Conservation (phyloP, 2,329 filamentous ascomycete genomes). For the Aspergillus sp. region DNA sequence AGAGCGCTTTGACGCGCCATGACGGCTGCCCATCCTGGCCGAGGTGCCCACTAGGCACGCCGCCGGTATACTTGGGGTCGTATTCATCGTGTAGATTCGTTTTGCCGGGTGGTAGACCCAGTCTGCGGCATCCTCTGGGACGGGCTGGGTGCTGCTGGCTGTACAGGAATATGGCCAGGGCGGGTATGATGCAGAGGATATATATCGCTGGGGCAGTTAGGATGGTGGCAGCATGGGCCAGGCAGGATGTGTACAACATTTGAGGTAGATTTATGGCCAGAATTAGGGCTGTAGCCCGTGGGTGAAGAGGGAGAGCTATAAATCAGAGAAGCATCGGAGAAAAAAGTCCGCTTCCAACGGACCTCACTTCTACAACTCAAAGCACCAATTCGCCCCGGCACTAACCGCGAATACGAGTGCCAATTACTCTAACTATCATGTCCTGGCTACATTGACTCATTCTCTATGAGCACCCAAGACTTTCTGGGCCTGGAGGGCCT, state of each 20-base stretch:
- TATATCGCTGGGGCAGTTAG: not conserved
- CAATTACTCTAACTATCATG: not conserved
- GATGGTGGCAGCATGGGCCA: not conserved
- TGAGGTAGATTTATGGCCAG: too few relatives aligned
- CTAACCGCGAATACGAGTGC: not conserved
- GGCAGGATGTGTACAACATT: not conserved
- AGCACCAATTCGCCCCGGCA: not conserved
- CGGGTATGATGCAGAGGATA: constrained; percentile 1
- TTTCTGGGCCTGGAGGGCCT: constrained; percentile 24
- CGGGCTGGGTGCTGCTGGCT: constrained; percentile 2
- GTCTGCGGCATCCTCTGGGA: constrained; percentile 43
- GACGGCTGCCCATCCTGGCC: constrained; percentile 27
- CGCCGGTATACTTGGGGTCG: constrained; percentile 40
- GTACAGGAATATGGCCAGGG: constrained; percentile 6
- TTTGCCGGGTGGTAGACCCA: constrained; percentile 37
- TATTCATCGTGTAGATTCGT: constrained; percentile 51
- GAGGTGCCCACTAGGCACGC: constrained; percentile 17
- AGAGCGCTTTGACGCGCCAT: constrained; percentile 57
- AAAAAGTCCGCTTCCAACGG: too few relatives aligned
- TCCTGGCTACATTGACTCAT: not conserved
- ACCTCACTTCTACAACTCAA: not conserved
- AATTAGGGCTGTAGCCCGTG: not conserved
- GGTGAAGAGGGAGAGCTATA: not conserved
- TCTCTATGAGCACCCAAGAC: constrained; percentile 22
- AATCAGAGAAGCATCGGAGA: not conserved